Evolutionary conservation across 495 filamentous ascomycete genomes (phyloP), one percentile per base, ranked within the genome.

Genomic region (Rhizodiscina lignyota): DNA sequence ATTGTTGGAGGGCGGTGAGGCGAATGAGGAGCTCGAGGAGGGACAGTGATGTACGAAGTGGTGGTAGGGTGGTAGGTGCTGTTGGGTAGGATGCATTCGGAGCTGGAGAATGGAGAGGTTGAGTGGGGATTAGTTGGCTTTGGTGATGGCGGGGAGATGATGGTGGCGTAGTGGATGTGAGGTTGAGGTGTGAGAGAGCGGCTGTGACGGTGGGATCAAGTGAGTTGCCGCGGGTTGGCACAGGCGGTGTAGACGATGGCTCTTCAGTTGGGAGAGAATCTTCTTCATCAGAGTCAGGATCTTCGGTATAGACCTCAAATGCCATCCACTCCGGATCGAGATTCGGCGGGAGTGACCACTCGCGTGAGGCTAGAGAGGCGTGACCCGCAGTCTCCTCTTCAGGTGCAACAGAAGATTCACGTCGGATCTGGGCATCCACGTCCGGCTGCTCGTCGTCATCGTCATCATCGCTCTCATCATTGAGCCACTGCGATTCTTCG

Each of bases 271-370:
- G 67, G 4, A 68, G 60, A 34, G 80, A 72, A 0, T 66, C 66
- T 24, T 81, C 74, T 2, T 51, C 53, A 19, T 56, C 60, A 21
- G 67, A 69, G 20, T 55, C 50, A n/a, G 66, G 58, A 12, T 66
- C 59, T 59, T 82, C 79, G 21, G 64, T 68, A 50, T 72, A 91
- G 1, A 96, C 79, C 52, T 94, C 86, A 33, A 96, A 72, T 1
- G 91, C 91, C 37, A 99, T 67, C 91, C 91, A 96, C 60, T 94
- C 89, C 0, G 80, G 79, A 42, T 96, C 89, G 1, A 96, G 60
- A 38, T 86, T 74, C 19, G 63, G 64, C 10, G 89, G 86, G 2
- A 99, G 53, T 2, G 65, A 62, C 69, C 79, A 83, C 18, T 17
- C 35, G 48, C 51, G 27, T 31, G 55, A 5, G 40, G n/a, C 2